Conservation (phyloP, 306 rosid species). For the Inga laurina region DNA sequence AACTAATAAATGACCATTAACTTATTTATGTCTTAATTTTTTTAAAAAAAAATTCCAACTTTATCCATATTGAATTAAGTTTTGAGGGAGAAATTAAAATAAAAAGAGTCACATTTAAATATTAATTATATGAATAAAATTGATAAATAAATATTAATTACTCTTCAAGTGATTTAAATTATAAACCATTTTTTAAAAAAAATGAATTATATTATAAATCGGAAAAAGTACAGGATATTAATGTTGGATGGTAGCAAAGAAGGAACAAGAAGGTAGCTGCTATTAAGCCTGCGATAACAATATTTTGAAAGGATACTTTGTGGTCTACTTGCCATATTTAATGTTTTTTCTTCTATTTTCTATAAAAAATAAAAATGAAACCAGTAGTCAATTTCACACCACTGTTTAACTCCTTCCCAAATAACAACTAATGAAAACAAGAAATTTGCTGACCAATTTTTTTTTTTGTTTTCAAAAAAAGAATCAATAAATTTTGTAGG, state of each 20-base stretch:
- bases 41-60: too few species aligned
- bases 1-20: too few species aligned
- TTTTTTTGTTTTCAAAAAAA: neutral
- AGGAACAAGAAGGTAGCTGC: neutral
- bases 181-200: too few species aligned
- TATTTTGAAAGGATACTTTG: neutral
- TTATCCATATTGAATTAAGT: too few species aligned
- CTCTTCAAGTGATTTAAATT: too few species aligned
- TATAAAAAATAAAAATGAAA: neutral
- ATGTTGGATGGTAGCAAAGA: neutral
- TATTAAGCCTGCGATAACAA: neutral
- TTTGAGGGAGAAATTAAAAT: too few species aligned
- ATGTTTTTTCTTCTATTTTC: neutral
- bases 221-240: too few species aligned
- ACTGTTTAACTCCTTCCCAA: neutral
- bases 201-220: too few species aligned
- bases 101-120: too few species aligned
- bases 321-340: neutral
- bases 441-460: neutral
- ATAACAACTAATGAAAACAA: neutral
- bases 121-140: too few species aligned
- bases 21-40: too few species aligned
- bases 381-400: neutral
- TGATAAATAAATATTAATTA: too few species aligned
- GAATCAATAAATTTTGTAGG: neutral